Conservation (phyloP, 495 filamentous ascomycete species). For the Trichoderma orchidacearum region DNA sequence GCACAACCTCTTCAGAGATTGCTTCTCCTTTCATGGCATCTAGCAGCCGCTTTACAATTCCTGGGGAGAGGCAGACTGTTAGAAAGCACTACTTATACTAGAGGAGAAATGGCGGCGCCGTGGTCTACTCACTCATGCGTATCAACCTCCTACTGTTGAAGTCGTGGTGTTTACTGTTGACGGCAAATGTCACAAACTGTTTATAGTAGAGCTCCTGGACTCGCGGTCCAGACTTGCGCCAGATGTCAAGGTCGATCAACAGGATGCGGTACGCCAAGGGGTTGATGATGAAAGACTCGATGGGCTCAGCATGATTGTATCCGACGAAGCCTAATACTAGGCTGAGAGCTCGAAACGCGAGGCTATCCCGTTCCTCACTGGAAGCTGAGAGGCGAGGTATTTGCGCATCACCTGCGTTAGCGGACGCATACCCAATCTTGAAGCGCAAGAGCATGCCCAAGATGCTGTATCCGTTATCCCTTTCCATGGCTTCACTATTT, state of each 20-base stretch:
- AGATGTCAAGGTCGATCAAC: conserved; percentile 82
- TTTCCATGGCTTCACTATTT: conserved; percentile 97
- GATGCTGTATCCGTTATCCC: conserved; percentile 87
- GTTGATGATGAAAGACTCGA: conserved; percentile 86
- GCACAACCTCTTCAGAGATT: conserved; percentile 54
- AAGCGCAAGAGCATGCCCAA: conserved; percentile 62
- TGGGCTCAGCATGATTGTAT: conserved; percentile 60
- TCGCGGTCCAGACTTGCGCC: conserved; percentile 59
- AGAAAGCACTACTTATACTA: conserved; percentile 3
- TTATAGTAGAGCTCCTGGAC: conserved; percentile 83
- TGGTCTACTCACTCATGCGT: conserved; percentile 80
- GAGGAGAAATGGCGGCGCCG: conserved; percentile 8
- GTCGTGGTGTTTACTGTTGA: conserved; percentile 74
- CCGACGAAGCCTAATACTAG: conserved; percentile 77
- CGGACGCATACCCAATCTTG: conserved; percentile 47
- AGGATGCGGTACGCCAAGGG: conserved; percentile 85
- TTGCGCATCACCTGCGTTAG: neutral
- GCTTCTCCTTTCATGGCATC: conserved; percentile 79
- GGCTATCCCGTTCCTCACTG: conserved; percentile 43
- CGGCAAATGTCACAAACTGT: conserved; percentile 75
- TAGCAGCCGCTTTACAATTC: conserved; percentile 76
- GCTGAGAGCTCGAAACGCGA: conserved; percentile 58
- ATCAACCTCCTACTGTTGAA: conserved; percentile 79
- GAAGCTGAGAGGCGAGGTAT: conserved; percentile 23
- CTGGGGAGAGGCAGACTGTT: conserved; percentile 27